Percentiles rank a stretch among this genome's conserved stretches.
Evolutionary conservation across 1,139 yeast species (phyloP).

Genomic region (Geotrichum macrosporum): DNA sequence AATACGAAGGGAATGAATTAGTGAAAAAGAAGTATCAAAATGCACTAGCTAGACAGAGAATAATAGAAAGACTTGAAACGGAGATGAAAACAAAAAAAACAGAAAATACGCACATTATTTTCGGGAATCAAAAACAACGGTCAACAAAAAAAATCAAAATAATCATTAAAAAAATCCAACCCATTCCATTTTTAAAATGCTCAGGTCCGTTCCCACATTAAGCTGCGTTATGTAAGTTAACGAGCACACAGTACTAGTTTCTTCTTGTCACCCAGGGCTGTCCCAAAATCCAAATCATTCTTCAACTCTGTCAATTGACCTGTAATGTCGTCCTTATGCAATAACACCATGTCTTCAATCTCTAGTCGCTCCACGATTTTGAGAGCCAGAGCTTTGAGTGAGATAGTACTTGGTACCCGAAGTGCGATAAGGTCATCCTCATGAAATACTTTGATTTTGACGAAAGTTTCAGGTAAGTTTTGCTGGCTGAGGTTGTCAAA

Average conservation of each 20-base stretch:
- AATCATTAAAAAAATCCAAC: too few relatives aligned
- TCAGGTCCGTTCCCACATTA: too few relatives aligned
- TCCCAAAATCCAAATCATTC: constrained; percentile 34
- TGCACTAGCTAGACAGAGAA: too few relatives aligned
- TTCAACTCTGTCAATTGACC: constrained; percentile 32
- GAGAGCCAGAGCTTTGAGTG: constrained; percentile 56
- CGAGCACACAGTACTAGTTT: constrained; percentile 39
- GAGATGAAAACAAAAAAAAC: too few relatives aligned
- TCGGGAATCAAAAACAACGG: too few relatives aligned
- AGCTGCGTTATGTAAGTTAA: constrained; percentile 18
- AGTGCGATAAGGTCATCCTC: constrained; percentile 90
- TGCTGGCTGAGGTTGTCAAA: constrained; percentile 12
- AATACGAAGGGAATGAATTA: too few relatives aligned
- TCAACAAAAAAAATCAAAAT: too few relatives aligned
- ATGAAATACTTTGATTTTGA: constrained; percentile 80
- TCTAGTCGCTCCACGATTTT: constrained; percentile 64
- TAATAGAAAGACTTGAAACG: too few relatives aligned
- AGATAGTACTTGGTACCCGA: constrained; percentile 59
- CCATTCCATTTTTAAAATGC: too few relatives aligned
- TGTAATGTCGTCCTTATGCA: constrained; percentile 31
- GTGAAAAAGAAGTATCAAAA: too few relatives aligned
- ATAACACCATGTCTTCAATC: constrained; percentile 32
- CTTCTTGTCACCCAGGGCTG: constrained; percentile 33
- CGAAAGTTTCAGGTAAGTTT: constrained; percentile 32
- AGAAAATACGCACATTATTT: too few relatives aligned